Percentiles rank a stretch among this genome's conserved stretches.
phyloP scores from a whole-genome alignment of 2,329 filamentous ascomycete species.

The Penicillium sp. region DNA sequence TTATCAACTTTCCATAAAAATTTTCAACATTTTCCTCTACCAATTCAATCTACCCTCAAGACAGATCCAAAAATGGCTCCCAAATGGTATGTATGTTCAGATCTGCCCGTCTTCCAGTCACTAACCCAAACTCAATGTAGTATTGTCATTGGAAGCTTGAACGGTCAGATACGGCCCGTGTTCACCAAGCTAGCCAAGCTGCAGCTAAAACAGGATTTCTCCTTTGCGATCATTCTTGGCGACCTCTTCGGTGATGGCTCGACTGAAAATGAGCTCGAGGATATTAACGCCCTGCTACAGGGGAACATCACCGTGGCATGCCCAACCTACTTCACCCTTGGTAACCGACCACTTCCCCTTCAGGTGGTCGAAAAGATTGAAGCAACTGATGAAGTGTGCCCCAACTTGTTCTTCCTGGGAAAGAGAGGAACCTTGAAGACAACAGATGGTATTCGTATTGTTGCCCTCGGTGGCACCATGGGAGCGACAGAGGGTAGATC shows the following conservation, averaged over 20 bases:
- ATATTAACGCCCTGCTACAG: conserved; percentile 63
- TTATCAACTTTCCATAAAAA: neutral
- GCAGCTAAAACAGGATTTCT: conserved; percentile 83
- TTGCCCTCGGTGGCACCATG: conserved; percentile 74
- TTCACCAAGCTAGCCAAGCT: conserved; percentile 78
- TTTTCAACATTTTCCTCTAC: neutral
- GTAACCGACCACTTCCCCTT: conserved; percentile 67
- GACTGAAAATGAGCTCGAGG: conserved; percentile 52
- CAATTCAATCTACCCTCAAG: neutral
- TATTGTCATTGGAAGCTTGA: conserved; percentile 75
- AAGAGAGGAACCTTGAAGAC: conserved; percentile 87
- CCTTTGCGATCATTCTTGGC: conserved; percentile 78
- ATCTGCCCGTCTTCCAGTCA: neutral
- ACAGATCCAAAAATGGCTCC: conserved; percentile 48
- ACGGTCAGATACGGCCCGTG: conserved; percentile 71
- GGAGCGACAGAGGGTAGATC: conserved; percentile 14
- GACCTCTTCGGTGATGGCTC: conserved; percentile 68
- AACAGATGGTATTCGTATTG: conserved; percentile 81
- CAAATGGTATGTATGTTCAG: conserved; percentile 51
- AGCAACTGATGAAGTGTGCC: conserved; percentile 70
- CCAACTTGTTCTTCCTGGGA: conserved; percentile 87
- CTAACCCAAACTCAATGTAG: conserved; percentile 33
- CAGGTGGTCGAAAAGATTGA: conserved; percentile 70
- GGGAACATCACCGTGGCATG: conserved; percentile 73
- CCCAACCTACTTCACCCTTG: conserved; percentile 87